Base-by-base conservation (phyloP, 805 yeast genomes). In the Ogataea parapolymorpha region DNA sequence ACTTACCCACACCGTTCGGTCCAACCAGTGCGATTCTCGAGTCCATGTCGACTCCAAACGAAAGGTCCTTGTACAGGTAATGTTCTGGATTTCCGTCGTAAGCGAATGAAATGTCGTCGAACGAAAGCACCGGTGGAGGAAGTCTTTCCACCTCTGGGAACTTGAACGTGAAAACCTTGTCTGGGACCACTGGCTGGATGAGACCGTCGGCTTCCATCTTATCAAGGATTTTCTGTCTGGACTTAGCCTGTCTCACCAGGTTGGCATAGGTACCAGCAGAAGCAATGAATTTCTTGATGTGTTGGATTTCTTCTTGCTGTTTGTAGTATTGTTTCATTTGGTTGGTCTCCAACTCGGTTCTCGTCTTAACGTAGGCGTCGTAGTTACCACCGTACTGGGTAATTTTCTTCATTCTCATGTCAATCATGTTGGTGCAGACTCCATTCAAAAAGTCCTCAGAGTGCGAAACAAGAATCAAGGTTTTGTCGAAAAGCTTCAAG, bases 161-260 rank as follows among this genome's bases (percentile, higher is more conserved):
- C 59, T 85, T 77, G 80, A 93, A 93, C 2, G 93, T 79, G 67
- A 93, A 93, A 20, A 90, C 96, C 71, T 80, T 88, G 68, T 93
- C 99, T 38, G 85, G 84, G 43, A 79, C 89, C 56, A 93, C 99
- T 40, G 95, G 83, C 71, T 86, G 86, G 61, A 93, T 85, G 59
- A 85, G 76, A 62, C 99, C 99, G 66, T 93, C 99, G 56, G 99
- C 98, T 74, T 93, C 99, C 99, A 93, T 93, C 83, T 93, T 93
- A 72, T 93, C 99, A 67, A 93, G 77, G 65, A 93, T 93, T 83
- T 93, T 93, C 78, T 93, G 99, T 74, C 98, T 87, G 25, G 99
- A 93, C 71, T 93, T 93, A 52, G 99, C 99, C 73, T 93, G 99
- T 68, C 86, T 88, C 45, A 93, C 99, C 74, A 93, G 77, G 73